A percentile compares a stretch with the other conserved stretches of the same genome.
Conservation (phyloP, 495 filamentous ascomycete genomes). For the Oidiodendron maius region DNA sequence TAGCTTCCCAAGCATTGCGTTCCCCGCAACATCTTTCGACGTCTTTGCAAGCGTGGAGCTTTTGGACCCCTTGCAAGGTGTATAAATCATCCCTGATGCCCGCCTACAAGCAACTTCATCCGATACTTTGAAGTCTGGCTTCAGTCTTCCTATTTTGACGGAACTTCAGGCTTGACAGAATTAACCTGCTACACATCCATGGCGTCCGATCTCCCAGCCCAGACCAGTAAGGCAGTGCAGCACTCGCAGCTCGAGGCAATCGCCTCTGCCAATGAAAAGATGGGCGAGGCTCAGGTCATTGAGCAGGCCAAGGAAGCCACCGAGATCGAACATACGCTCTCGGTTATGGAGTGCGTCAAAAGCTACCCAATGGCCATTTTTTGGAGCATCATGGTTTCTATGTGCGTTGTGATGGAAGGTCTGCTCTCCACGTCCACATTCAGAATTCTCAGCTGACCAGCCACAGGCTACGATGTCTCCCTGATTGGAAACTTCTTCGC, state of each 20-base stretch:
- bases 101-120: too few relatives aligned
- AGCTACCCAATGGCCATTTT: conserved; percentile 28
- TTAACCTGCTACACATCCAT: background rate
- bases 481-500: conserved; percentile 52
- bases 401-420: conserved; percentile 58
- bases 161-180: conserved; percentile 6
- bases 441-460: background rate
- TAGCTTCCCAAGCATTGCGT: too few relatives aligned
- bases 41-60: too few relatives aligned
- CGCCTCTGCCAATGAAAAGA: conserved; percentile 3
- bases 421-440: too few relatives aligned
- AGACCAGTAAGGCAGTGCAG: conserved; percentile 2
- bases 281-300: background rate
- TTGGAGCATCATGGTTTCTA: conserved; percentile 53
- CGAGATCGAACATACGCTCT: conserved; percentile 21
- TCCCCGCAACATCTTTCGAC: too few relatives aligned
- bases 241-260: conserved; percentile 7
- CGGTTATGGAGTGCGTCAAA: conserved; percentile 19
- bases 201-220: conserved; percentile 1
- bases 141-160: too few relatives aligned
- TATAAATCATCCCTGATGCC: too few relatives aligned
- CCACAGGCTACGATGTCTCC: conserved; percentile 42
- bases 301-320: conserved; percentile 8
- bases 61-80: too few relatives aligned
- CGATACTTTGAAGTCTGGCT: too few relatives aligned